Evolutionary conservation across 2,329 filamentous ascomycete species (phyloP), one percentile per base, ranked within the genome.

Genomic region (Metarhizium robertsii): DNA sequence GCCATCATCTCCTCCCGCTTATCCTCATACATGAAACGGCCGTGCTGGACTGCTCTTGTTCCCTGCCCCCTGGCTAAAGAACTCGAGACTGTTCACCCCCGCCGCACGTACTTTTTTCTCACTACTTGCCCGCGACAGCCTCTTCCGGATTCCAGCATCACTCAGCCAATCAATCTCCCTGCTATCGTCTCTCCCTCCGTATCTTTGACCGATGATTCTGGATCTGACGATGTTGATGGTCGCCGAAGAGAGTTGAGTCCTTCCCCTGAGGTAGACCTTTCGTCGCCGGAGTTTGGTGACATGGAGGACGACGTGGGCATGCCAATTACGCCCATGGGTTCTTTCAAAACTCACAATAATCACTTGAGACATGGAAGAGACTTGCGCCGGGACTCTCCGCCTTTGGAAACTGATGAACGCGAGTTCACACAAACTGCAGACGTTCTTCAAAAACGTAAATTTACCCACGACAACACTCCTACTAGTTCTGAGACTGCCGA

Each of bases 381-480:
- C 61, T 64, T 69, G 57, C 84, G 88, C 57, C 87, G 86, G n/a
- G 84, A 87, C 29, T 94, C 90, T 60, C 92, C 92, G 53, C 90
- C 91, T 16, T 78, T 97, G 42, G 92, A 97, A 73, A 90, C 88
- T 64, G 92, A 97, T 64, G 92, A 97, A 76, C 89, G 88, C 66
- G 94, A 97, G 71, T 99, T 99, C 67, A 96, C 92, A 6, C 90
- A 95, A 72, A 97, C 92, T 1, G 94, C 94, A 16, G 89, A 90
- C 62, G 90, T 87, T 51, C 81, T 97, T 63, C 89, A 83, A 64
- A 84, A 82, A 67, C 75, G 80, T 58, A 86, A 85, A 65, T 73
- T 84, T 25, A 43, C 43, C 13, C 77, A 69, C 48, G 76, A 78
- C 32, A 74, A 75, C 45, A 53, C 58, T 10, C 60, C 66, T 16